phyloP scores from a whole-genome alignment of 2,329 filamentous ascomycete genomes.

The Scedosporium apiospermum region DNA sequence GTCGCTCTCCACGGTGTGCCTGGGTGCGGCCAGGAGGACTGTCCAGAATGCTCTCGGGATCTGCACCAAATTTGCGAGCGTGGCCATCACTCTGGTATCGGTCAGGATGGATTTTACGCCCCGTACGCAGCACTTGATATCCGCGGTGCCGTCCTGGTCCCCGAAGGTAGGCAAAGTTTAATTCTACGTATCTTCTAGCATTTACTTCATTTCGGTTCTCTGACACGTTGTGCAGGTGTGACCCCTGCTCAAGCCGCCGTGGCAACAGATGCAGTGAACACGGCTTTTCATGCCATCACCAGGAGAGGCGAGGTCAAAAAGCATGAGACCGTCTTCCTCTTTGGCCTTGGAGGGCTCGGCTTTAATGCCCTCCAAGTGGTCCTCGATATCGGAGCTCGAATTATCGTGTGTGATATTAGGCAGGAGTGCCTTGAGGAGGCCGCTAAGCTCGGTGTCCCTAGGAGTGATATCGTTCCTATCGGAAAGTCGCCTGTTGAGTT shows the following conservation, averaged over 20 bases:
- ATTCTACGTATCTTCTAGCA: no score
- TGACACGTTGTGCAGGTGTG: conserved; percentile 14
- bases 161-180: conserved; percentile 12
- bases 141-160: conserved; percentile 13
- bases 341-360: conserved; percentile 29
- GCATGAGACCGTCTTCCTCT: conserved; percentile 27
- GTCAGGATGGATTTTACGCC: conserved; percentile 32
- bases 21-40: conserved; percentile 20
- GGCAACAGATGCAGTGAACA: conserved; percentile 29
- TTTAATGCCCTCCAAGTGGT: conserved; percentile 30
- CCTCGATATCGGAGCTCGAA: conserved; percentile 36
- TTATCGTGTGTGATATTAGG: conserved; percentile 28
- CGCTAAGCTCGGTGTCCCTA: conserved; percentile 13
- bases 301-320: conserved; percentile 23
- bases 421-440: conserved; percentile 11
- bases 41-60: conserved; percentile 28
- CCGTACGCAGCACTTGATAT: conserved; percentile 24
- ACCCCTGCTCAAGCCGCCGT: conserved; percentile 23
- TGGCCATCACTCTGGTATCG: conserved; percentile 31
- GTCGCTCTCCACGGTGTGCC: conserved; percentile 21
- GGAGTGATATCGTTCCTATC: conserved; percentile 19
- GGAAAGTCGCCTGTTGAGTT: conserved; percentile 19
- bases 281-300: conserved; percentile 28
- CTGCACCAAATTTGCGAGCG: conserved; percentile 25
- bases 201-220: conserved; percentile 7